phyloP scores from a whole-genome alignment of 169 alveolate species.

The Plasmodium gaboni region DNA sequence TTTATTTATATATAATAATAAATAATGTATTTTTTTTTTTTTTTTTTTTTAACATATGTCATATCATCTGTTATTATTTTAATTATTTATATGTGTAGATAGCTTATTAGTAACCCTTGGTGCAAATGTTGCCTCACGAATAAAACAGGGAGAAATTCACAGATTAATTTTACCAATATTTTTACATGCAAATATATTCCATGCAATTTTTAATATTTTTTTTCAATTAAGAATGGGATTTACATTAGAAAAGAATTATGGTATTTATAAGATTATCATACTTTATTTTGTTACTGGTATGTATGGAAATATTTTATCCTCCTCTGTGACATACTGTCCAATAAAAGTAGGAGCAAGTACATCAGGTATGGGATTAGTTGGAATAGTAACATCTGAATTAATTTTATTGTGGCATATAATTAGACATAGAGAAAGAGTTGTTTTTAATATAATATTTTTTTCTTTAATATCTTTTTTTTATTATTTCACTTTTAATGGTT shows the following conservation, averaged over 20 bases:
- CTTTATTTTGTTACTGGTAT: constrained; percentile 85
- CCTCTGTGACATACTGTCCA: constrained; percentile 83
- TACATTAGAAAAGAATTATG: constrained; percentile 86
- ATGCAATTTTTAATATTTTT: constrained; percentile 87
- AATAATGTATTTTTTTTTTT: too few species aligned
- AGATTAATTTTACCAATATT: constrained; percentile 86
- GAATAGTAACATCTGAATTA: constrained; percentile 86
- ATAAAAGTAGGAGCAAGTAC: constrained; percentile 90
- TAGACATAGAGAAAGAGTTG: constrained; percentile 85
- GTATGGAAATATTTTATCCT: constrained; percentile 86
- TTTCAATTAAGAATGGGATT: constrained; percentile 88
- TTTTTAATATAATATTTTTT: constrained; percentile 84
- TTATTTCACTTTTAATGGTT: constrained; percentile 86
- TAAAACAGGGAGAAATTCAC: constrained; percentile 88
- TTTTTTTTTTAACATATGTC: too few species aligned
- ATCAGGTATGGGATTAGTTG: constrained; percentile 89
- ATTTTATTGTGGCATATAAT: constrained; percentile 87
- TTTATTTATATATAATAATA: neutral
- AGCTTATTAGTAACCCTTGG: constrained; percentile 77
- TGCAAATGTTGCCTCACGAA: constrained; percentile 84
- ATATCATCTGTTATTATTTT: too few species aligned
- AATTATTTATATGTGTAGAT: constrained; percentile 68
- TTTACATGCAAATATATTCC: constrained; percentile 87
- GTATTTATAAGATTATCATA: constrained; percentile 76
- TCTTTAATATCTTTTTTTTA: constrained; percentile 82